These are phyloP conservation scores for Zymoseptoria passerinii DNA, from an alignment of 2,329 filamentous ascomycete genomes.

Conservation along the genomic window DNA sequence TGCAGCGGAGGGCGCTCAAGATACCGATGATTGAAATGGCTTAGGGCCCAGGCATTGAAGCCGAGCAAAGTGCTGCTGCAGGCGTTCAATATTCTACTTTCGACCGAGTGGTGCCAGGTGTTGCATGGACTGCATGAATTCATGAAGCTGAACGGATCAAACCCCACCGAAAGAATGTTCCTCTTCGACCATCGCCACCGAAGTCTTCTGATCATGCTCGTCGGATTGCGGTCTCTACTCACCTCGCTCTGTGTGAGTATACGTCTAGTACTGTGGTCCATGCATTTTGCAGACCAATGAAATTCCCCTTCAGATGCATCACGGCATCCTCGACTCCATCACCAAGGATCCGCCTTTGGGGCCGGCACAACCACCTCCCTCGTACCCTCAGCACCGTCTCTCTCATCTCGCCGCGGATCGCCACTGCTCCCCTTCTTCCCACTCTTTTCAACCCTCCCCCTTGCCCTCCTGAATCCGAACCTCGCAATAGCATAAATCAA, in stretches of 20 bases:
- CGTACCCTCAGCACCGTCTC: conserved; percentile 11
- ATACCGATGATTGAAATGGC: background rate
- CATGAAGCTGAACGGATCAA: background rate
- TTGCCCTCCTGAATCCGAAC: conserved; percentile 30
- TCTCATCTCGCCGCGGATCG: conserved; percentile 21
- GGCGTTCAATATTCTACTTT: background rate
- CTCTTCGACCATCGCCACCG: background rate
- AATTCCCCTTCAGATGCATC: too few species aligned
- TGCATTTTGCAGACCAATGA: background rate
- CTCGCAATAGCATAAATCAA: conserved; percentile 34
- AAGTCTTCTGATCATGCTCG: background rate
- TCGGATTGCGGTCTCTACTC: background rate
- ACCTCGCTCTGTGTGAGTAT: background rate
- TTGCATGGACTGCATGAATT: background rate
- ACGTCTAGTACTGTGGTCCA: background rate
- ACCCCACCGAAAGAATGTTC: background rate
- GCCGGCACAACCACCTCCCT: conserved; percentile 8
- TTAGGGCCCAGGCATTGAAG: background rate
- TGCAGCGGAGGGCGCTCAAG: background rate
- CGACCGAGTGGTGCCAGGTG: too few species aligned
- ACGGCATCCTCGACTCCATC: background rate
- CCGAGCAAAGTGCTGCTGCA: background rate
- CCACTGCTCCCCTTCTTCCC: conserved; percentile 14
- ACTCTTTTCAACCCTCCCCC: conserved; percentile 22
- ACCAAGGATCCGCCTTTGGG: background rate